Base-by-base conservation (phyloP, 176 grass and related monocot genomes). In the Phoenix roebelenii region DNA sequence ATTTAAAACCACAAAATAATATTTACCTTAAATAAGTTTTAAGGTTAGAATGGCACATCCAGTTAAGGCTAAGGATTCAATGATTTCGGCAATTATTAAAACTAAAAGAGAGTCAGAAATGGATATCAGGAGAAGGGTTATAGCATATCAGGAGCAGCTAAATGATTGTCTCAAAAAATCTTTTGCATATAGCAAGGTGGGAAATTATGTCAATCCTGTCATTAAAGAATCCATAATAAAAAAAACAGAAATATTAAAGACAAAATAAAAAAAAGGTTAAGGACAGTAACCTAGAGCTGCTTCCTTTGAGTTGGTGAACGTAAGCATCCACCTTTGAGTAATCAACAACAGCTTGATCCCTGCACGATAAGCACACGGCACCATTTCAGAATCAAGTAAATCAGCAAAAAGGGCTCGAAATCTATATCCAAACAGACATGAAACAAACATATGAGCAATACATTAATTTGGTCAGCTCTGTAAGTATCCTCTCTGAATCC, bases 271-370 rank as follows among this genome's bases (percentile, higher is more conserved):
- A 29, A 5, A 57, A 52, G 22, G 23, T 17, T 20, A 19, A 66
- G 49, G 10, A 44, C 35, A 44, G 19, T 69, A 30, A 95, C 85
- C 90, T 95, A 25, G 82, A 78, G 82, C 85, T 95, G 76, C 90
- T 89, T 49, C 85, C 90, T 64, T 86, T 95, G 22, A 95, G 76
- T 52, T 95, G 90, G 55, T 95, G 90, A 69, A 89, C 90, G 49
- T 67, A 67, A 18, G 63, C 90, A 39, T 89, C 79, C 72, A 95
- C 76, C 74, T 86, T 89, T 32, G 63, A 59, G 5, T 82, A 95
- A 63, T 95, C 83, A 66, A 86, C 85, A 32, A 51, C n/a, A 3
- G 76, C 35, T 69, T 95, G 79, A 23, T 83, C 55, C 55, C 90
- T 95, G 76, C 35, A 39, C 28, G 25, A 14, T 44, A 25, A 79